Evolutionary conservation across 2,329 filamentous ascomycete genomes (phyloP), one percentile per base, ranked within the genome.

Genomic region (Nemania serpens): DNA sequence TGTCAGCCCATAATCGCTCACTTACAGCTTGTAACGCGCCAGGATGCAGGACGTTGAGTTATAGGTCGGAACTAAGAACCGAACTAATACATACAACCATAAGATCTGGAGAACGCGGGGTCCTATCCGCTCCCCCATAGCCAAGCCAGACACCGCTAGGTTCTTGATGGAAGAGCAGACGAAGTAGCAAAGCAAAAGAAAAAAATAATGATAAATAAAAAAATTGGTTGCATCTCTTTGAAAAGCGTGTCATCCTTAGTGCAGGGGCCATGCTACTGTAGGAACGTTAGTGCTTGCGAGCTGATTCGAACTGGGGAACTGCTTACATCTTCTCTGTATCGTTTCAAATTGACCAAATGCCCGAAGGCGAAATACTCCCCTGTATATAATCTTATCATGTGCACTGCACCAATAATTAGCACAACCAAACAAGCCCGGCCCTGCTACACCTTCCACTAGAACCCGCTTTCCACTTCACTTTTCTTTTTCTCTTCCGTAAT

Each of bases 161-260:
- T 42, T 42, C 9, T 42, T 10, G 6, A 41, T 18, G 7, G 2
- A 18, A 42, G 39, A 17, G 15, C 15, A 13, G 15, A 5, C 2
- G 2, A 42, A 18, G 11, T 3, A 39, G 36, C 36, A 12, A 39
- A 53, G 50, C 9, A 61, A 41, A 80, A 78, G 70, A 63, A 74
- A 43, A 75, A 71, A 69, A 68, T 65, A 34, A 72, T 73, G 58
- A 61, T 46, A 13, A 48, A 29, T 58, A 84, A 87, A 88, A 88
- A 87, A 85, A 86, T 80, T 81, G 81, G 82, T 82, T 85, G 86
- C 83, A 85, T 88, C 87, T 89, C 88, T 90, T 89, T 89, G 86
- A 86, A 87, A 82, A 89, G 87, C 88, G 88, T 93, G 90, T 93
- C 91, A 94, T 93, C 91, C 91, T 94, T 94, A 93, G 91, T 87